Conservation (phyloP, 139 green algal species). For the Chlamydomonas incerta region DNA sequence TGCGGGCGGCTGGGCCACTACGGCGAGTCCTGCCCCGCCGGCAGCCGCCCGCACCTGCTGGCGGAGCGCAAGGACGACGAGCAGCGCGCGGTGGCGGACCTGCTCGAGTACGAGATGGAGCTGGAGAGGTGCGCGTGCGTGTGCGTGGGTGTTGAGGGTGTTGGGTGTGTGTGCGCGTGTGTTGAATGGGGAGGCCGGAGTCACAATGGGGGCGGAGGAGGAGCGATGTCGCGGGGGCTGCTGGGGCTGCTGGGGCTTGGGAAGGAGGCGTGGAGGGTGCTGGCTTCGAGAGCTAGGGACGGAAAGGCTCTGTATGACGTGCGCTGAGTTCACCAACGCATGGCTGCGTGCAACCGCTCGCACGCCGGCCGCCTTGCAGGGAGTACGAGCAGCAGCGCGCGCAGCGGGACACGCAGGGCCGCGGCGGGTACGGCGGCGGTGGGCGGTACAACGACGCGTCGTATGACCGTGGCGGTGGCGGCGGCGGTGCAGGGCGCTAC, state of each 20-base stretch:
- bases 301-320: too few species aligned
- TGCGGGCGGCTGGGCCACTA: conserved; percentile 70
- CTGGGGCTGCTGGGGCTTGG: too few species aligned
- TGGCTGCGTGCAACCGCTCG: too few species aligned
- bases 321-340: too few species aligned
- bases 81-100: conserved; percentile 20
- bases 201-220: background rate
- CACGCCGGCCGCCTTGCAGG: background rate
- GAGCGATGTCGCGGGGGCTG: too few species aligned
- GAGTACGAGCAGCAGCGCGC: conserved; percentile 15
- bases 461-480: background rate
- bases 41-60: conserved; percentile 50
- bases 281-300: too few species aligned
- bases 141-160: background rate
- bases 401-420: background rate
- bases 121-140: background rate
- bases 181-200: background rate
- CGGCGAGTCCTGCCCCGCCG: conserved; percentile 59
- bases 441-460: background rate
- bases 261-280: too few species aligned
- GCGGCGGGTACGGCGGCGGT: background rate
- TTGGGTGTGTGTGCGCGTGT: background rate
- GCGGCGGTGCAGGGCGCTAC: background rate
- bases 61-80: conserved; percentile 55
- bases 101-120: conserved; percentile 34